Evolutionary conservation across 768 basidiomycete species (phyloP), one percentile per base, ranked within the genome.

Genomic region (Neoboletus brunneissimus): DNA sequence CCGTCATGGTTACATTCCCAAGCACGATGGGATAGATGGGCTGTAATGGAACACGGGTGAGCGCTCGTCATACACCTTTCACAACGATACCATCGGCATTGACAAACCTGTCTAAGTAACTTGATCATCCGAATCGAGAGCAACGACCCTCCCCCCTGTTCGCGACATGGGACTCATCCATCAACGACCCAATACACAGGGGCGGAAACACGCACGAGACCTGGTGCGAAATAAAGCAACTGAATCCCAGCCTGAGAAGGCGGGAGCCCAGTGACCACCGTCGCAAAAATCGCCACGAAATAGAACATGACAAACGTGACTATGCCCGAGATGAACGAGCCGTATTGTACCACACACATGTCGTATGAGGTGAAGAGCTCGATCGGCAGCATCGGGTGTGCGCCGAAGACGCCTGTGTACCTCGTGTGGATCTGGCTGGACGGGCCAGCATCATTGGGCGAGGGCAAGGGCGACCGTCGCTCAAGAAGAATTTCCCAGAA

Each of bases 221-320:
- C 80, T 12, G 81, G 81, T 1, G 79, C 72, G 53, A 82, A 80
- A 62, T 76, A 81, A n/a, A 82, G 62, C n/a, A 82, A 57, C 61
- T 82, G 80, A 27, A 75, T 67, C 34, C 80, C 81, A 22, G 78
- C 71, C 43, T 72, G 64, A 20, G 68, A 64, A n/a, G 79, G 64
- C 13, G 73, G 67, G 31, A 73, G 63, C 7, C 76, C 77, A 27
- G 67, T 67, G n/a, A 79, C 80, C 62, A 80, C 70, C 22, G 74
- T 75, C 67, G 79, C 75, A 66, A 83, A 82, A 49, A 81, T 78
- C 0, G 80, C 72, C 42, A 82, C 72, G 57, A 83, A 81, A 63
- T 83, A 83, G 65, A 82, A 81, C 73, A 77, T 76, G 48, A 79
- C 79, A 55, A 81, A 68, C 73, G 77, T 76, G 55, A 82, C 72